phyloP scores from a whole-genome alignment of 805 yeast genomes.

The Naumovozyma castellii region DNA sequence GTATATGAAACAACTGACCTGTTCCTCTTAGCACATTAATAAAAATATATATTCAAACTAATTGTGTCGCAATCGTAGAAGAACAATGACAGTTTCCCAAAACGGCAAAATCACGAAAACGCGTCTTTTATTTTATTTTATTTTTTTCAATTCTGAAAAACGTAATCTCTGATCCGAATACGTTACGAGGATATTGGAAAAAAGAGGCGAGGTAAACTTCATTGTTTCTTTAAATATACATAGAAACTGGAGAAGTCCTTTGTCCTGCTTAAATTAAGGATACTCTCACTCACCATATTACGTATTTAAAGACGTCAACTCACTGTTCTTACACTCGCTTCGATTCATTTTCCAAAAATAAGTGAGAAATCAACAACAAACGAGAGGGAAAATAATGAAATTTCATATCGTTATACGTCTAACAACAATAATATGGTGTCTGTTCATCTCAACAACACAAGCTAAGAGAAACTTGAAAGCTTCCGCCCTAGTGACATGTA shows the following conservation, averaged over 20 bases:
- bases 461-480: constrained; percentile 33
- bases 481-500: constrained; percentile 76
- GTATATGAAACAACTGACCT: constrained; percentile 66
- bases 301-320: too few relatives aligned
- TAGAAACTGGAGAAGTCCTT: too few relatives aligned
- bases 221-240: too few relatives aligned
- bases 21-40: constrained; percentile 46
- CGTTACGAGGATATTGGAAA: too few relatives aligned
- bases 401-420: background rate
- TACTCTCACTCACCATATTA: too few relatives aligned
- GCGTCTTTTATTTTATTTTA: background rate
- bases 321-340: background rate
- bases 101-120: background rate
- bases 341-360: too few relatives aligned
- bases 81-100: too few relatives aligned
- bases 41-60: too few relatives aligned
- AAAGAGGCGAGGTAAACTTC: background rate
- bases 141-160: too few relatives aligned
- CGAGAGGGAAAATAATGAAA: background rate
- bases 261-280: too few relatives aligned
- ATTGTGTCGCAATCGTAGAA: too few relatives aligned
- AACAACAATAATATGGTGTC: background rate
- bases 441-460: background rate
- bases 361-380: background rate
- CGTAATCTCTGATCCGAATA: too few relatives aligned